Conservation (phyloP, 1,139 yeast species). For the Lodderomyces pseudojiufengensis region DNA sequence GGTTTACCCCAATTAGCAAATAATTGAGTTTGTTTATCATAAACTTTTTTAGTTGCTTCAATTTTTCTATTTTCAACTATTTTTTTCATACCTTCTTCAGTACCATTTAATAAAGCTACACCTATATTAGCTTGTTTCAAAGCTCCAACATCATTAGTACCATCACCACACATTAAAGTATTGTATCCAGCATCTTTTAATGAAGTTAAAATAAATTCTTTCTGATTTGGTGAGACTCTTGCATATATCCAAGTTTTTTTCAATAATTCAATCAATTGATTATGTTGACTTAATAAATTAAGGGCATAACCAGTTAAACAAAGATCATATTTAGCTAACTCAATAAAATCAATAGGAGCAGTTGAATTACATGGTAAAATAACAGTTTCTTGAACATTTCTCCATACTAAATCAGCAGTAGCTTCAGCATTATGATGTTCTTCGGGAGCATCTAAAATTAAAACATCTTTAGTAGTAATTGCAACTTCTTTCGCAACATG, state of each 20-base stretch:
- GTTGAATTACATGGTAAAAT: constrained; percentile 65
- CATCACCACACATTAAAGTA: constrained; percentile 99
- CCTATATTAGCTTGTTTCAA: constrained; percentile 98
- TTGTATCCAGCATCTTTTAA: constrained; percentile 86
- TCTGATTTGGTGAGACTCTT: constrained; percentile 94
- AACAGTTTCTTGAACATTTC: constrained; percentile 74
- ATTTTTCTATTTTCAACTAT: constrained; percentile 76
- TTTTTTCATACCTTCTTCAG: constrained; percentile 90
- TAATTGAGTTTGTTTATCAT: constrained; percentile 78
- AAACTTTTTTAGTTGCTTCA: constrained; percentile 63
- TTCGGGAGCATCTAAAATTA: constrained; percentile 86
- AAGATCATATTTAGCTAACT: constrained; percentile 71
- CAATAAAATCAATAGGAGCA: constrained; percentile 52
- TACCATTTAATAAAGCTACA: constrained; percentile 93
- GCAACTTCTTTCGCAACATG: constrained; percentile 95
- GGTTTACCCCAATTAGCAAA: constrained; percentile 81
- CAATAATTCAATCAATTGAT: constrained; percentile 66
- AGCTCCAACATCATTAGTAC: constrained; percentile 99
- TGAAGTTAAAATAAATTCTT: constrained; percentile 82
- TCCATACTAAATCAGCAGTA: constrained; percentile 70
- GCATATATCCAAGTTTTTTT: constrained; percentile 97
- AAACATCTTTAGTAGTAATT: constrained; percentile 74
- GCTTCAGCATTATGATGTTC: constrained; percentile 51
- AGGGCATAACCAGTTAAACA: constrained; percentile 95
- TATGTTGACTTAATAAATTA: constrained; percentile 57